Conservation (phyloP, 768 basidiomycete species). For the Exidia glandulosa region DNA sequence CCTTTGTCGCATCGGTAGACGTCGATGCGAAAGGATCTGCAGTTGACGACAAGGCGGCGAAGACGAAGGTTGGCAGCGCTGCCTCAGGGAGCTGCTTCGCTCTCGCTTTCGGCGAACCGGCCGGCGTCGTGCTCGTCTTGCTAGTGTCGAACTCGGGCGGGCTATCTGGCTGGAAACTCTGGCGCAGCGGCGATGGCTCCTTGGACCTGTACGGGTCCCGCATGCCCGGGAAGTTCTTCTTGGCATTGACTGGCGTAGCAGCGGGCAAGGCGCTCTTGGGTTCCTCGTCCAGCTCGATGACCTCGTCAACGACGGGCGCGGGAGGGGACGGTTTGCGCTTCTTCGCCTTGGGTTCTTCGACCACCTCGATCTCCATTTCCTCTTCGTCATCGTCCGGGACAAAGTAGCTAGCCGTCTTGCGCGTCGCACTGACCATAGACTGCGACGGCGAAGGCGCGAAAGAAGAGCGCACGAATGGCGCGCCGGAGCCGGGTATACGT, state of each 20-base stretch:
- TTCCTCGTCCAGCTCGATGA: neutral
- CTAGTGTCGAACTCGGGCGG: neutral
- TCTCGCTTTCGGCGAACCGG: slow-evolving; percentile 3
- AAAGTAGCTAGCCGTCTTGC: neutral
- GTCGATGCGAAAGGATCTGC: slow-evolving; percentile 6
- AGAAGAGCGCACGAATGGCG: neutral
- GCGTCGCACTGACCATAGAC: neutral
- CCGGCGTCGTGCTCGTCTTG: neutral
- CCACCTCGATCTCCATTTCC: neutral
- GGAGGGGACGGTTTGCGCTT: neutral
- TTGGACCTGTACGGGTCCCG: neutral
- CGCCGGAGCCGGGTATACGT: neutral
- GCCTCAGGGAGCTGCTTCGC: slow-evolving; percentile 14
- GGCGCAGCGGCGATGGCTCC: neutral
- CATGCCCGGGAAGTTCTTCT: neutral
- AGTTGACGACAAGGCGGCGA: slow-evolving; percentile 11
- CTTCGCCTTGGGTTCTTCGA: neutral
- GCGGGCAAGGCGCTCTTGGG: neutral
- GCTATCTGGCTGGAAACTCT: neutral
- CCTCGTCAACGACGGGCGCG: neutral
- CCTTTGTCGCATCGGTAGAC: slow-evolving; percentile 27
- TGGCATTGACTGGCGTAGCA: neutral
- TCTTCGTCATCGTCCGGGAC: neutral
- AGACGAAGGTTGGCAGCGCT: slow-evolving; percentile 26
- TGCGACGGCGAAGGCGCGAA: neutral